A percentile compares a stretch with the other conserved stretches of the same genome.
Conservation (phyloP, 176 grass and related monocot genomes). For the Triticum aestivum region IWGSC_CS_RefSeq_v2.1 NC_057809.1:137672501-137673000, state of each 20-base stretch:
- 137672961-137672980: no score
- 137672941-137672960: no score
- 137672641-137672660: neutral
- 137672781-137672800: neutral
- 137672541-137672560: neutral
- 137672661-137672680: neutral
- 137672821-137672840: no score
- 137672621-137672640: neutral
- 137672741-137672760: neutral
- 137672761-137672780: neutral
- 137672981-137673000: no score
- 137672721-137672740: neutral
- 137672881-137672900: no score
- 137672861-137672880: no score
- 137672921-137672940: no score
- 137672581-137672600: no score
- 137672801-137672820: no score
- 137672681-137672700: constrained; percentile 23
- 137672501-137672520: neutral
- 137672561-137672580: neutral
- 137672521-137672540: neutral
- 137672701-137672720: constrained; percentile 43
- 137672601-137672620: neutral
- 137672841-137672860: no score
- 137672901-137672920: no score